A percentile compares a stretch with the other conserved stretches of the same genome.
Conservation (phyloP, 78 protist genomes). For the Polysphondylium violaceum region DNA sequence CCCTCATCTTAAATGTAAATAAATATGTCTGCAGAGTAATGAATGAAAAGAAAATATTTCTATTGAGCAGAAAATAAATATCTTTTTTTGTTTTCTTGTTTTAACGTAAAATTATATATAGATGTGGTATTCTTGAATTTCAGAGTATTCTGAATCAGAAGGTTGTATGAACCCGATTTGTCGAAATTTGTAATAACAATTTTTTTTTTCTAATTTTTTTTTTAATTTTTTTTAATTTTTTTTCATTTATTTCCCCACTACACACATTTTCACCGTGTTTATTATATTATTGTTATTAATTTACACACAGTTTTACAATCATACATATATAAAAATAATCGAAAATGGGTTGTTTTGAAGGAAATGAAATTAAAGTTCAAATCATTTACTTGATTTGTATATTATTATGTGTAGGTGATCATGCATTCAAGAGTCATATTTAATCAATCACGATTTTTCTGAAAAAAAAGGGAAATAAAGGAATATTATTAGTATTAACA, state of each 20-base stretch:
- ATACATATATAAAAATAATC: neutral
- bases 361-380: conserved; percentile 21
- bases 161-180: no score
- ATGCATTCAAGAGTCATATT: neutral
- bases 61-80: no score
- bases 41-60: no score
- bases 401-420: neutral
- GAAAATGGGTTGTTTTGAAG: conserved; percentile 8
- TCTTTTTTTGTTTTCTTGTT: no score
- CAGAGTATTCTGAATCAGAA: no score
- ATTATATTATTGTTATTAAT: neutral
- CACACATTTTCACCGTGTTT: neutral
- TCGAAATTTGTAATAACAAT: no score
- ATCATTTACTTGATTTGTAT: conserved; percentile 8
- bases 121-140: no score
- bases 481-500: neutral
- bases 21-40: no score
- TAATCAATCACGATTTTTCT: neutral
- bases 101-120: no score
- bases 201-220: neutral
- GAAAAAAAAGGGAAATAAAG: no score
- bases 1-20: no score
- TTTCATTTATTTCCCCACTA: neutral
- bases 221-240: neutral
- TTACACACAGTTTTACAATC: no score